A percentile compares a stretch with the other conserved stretches of the same genome.
These are phyloP conservation scores for Fusarium sp. DNA, from an alignment of 2,329 filamentous ascomycete species.

Conservation along the genomic window DNA sequence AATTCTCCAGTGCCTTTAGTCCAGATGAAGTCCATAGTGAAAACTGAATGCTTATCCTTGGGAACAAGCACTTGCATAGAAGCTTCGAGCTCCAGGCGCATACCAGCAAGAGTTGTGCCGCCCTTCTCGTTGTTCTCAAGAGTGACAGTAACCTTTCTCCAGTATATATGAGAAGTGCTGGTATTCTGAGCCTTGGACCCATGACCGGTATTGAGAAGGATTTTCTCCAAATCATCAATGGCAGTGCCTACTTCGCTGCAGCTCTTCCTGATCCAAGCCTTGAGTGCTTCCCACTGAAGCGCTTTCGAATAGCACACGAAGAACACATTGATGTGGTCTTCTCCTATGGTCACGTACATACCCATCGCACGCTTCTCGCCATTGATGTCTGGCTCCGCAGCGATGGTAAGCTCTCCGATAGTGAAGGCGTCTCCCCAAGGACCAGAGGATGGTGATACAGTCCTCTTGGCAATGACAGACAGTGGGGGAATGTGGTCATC, in stretches of 20 bases:
- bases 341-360: fast-evolving
- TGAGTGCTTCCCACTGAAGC: fast-evolving
- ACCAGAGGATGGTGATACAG: fast-evolving
- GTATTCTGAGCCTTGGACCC: fast-evolving
- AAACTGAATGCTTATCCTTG: not conserved
- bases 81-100: not conserved
- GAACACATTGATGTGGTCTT: not conserved
- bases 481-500: fast-evolving
- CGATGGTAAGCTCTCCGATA: not conserved
- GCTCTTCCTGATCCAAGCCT: fast-evolving
- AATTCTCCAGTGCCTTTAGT: fast-evolving
- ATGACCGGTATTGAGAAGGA: fast-evolving
- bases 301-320: not conserved
- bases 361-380: not conserved
- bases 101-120: fast-evolving
- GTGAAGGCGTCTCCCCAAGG: not conserved
- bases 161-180: not conserved
- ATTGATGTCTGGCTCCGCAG: not conserved
- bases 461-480: not conserved
- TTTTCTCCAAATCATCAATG: fast-evolving
- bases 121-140: fast-evolving
- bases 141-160: not conserved
- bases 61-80: not conserved
- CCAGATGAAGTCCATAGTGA: fast-evolving
- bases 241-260: not conserved